phyloP scores from a whole-genome alignment of 345 rosid species.

The Euphorbia pulcherrima region DNA sequence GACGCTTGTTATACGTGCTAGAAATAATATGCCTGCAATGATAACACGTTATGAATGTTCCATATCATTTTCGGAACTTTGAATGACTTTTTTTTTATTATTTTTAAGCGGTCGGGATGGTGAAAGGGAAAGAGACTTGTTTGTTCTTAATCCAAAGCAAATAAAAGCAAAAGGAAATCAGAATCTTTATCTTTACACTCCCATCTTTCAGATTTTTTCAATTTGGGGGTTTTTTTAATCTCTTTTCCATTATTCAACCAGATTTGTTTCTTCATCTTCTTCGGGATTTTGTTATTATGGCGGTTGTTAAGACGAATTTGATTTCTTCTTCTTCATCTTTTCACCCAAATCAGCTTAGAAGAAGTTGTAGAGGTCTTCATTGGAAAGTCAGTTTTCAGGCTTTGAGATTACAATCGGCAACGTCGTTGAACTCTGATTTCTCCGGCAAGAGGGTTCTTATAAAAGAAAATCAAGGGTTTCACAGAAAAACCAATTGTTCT shows the following conservation, averaged over 20 bases:
- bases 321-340: conserved; percentile 25
- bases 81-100: too few relatives aligned
- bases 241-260: background rate
- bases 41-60: too few relatives aligned
- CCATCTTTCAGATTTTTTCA: background rate
- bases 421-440: conserved; percentile 27
- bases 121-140: background rate
- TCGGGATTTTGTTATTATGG: background rate
- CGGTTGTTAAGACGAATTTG: conserved; percentile 26
- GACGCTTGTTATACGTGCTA: too few relatives aligned
- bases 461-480: conserved; percentile 21
- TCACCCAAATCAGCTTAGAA: conserved; percentile 28
- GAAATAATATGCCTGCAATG: too few relatives aligned
- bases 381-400: conserved; percentile 33
- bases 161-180: conserved; percentile 3
- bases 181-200: background rate
- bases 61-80: too few relatives aligned
- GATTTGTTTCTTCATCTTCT: too few relatives aligned
- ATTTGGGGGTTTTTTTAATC: too few relatives aligned
- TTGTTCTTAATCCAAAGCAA: background rate
- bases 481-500: conserved; percentile 24
- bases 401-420: conserved; percentile 21
- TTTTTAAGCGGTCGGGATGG: too few relatives aligned
- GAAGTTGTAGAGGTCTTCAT: conserved; percentile 34
- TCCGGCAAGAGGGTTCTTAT: conserved; percentile 42